phyloP scores from a whole-genome alignment of 768 basidiomycete species.

The Xerocomellus amylosporus region DNA sequence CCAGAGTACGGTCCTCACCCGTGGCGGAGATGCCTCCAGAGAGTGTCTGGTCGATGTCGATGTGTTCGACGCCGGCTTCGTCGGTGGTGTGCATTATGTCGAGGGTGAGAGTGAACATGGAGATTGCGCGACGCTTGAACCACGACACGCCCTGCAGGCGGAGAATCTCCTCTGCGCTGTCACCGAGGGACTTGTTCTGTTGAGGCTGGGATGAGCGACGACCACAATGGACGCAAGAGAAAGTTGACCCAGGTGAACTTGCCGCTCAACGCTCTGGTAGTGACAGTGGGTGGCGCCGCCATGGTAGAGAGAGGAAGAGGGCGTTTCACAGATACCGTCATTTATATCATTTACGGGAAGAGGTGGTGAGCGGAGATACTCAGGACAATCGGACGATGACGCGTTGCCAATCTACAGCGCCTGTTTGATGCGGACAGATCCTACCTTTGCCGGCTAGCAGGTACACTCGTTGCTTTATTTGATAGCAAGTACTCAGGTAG shows the following conservation, averaged over 20 bases:
- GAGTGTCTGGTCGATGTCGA: slow-evolving; percentile 64
- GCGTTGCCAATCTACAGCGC: no score
- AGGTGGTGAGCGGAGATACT: not conserved
- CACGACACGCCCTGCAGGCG: slow-evolving; percentile 70
- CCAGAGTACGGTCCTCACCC: slow-evolving; percentile 54
- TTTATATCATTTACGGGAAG: slow-evolving; percentile 7
- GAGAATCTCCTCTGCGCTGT: slow-evolving; percentile 60
- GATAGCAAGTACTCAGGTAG: not conserved
- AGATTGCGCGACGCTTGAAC: slow-evolving; percentile 64
- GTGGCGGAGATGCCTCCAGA: slow-evolving; percentile 61
- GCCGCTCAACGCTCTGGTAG: slow-evolving; percentile 58
- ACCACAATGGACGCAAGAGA: not conserved
- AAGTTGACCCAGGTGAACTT: slow-evolving; percentile 57
- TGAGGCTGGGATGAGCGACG: slow-evolving; percentile 1
- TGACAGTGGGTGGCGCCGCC: slow-evolving; percentile 63
- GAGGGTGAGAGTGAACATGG: slow-evolving; percentile 55
- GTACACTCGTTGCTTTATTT: no score
- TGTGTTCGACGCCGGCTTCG: slow-evolving; percentile 55
- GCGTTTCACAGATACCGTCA: not conserved
- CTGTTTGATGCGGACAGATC: no score
- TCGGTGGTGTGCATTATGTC: slow-evolving; percentile 63
- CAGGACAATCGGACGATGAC: no score
- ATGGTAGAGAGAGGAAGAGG: slow-evolving; percentile 33
- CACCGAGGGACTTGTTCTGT: slow-evolving; percentile 70
- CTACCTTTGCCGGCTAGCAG: no score